These are phyloP conservation scores for Podospora conica DNA, from an alignment of 495 filamentous ascomycete genomes.

Conservation along the genomic window DNA sequence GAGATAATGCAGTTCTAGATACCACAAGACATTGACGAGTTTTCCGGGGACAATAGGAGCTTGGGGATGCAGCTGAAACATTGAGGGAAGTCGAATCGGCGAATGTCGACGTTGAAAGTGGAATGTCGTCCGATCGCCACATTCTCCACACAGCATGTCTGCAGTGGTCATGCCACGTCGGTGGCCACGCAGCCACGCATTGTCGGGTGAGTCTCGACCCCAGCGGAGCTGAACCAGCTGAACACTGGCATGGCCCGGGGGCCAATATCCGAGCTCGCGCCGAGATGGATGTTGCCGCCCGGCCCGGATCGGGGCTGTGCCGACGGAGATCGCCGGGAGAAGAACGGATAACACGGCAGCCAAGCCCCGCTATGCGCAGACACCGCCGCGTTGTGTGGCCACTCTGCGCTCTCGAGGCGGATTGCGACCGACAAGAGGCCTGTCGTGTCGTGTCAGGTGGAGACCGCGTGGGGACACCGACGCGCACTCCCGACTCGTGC, in stretches of 20 bases:
- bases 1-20: too few relatives aligned
- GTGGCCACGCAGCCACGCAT: too few relatives aligned
- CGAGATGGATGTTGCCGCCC: not conserved
- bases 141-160: not conserved
- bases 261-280: too few relatives aligned
- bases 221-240: too few relatives aligned
- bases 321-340: not conserved
- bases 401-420: not conserved
- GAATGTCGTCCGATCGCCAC: not conserved
- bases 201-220: too few relatives aligned
- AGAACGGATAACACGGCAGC: not conserved
- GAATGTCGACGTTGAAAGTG: not conserved
- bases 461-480: not conserved
- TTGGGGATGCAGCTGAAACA: too few relatives aligned
- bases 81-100: too few relatives aligned
- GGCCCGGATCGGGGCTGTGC: not conserved
- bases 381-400: not conserved
- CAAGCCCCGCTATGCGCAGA: not conserved
- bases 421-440: not conserved
- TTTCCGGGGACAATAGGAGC: too few relatives aligned
- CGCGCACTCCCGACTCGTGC: not conserved
- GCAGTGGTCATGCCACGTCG: not conserved
- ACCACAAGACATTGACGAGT: too few relatives aligned
- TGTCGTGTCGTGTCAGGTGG: not conserved
- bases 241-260: too few relatives aligned